Percentiles rank a stretch among this genome's conserved stretches.
These are phyloP conservation scores for Alternaria longipes DNA, from an alignment of 2,329 filamentous ascomycete species.

Conservation along the genomic window DNA sequence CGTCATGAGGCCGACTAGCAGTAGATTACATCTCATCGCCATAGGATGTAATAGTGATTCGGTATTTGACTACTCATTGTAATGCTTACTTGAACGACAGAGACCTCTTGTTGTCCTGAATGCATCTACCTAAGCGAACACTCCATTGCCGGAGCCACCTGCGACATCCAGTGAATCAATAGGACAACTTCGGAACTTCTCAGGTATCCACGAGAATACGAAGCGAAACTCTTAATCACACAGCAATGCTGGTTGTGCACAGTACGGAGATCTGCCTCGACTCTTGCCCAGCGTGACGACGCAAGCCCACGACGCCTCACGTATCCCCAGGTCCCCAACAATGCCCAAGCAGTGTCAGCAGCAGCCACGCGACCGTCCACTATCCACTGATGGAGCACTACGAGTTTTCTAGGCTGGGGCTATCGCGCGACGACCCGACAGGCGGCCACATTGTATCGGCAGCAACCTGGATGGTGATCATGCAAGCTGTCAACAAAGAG, in stretches of 20 bases:
- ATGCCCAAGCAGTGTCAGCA: conserved; percentile 3
- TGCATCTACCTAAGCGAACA: neutral
- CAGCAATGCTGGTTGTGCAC: neutral
- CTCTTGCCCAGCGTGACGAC: neutral
- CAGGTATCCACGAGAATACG: neutral
- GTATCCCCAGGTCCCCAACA: conserved; percentile 7
- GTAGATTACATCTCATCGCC: neutral
- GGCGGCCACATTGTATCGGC: conserved; percentile 9
- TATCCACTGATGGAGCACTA: neutral
- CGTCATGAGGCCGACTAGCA: neutral
- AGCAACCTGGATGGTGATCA: conserved; percentile 16
- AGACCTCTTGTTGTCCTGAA: neutral
- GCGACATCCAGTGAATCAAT: neutral
- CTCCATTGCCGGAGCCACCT: neutral
- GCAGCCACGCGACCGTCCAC: neutral
- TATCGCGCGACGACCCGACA: conserved; percentile 2
- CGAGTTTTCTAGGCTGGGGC: conserved; percentile 4
- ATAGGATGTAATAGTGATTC: neutral
- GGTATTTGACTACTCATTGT: neutral
- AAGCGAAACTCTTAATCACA: neutral
- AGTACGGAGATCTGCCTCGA: neutral
- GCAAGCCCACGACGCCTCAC: neutral
- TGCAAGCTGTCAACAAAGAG: conserved; percentile 15
- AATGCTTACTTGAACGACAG: conserved; percentile 1
- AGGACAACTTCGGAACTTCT: neutral